Evolutionary conservation across 306 rosid genomes (phyloP).

Genomic region (Rosa multiflora): DNA sequence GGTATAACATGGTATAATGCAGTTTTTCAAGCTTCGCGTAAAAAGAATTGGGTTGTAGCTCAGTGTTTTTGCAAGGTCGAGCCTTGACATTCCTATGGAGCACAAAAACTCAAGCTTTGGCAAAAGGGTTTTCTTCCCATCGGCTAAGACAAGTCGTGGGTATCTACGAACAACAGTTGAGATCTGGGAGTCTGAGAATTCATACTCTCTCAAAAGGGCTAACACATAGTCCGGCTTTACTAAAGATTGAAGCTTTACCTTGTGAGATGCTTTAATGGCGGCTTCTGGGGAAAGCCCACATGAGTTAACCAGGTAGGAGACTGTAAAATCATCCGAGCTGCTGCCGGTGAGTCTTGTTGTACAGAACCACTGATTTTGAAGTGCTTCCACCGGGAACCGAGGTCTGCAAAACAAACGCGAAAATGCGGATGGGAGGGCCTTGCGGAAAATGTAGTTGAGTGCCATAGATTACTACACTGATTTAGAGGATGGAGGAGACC

Average conservation of each 20-base stretch:
- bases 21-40: not conserved
- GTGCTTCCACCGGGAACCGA: too few relatives aligned
- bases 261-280: constrained; percentile 25
- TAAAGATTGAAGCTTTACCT: constrained; percentile 11
- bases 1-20: constrained; percentile 24
- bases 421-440: too few relatives aligned
- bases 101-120: constrained; percentile 35
- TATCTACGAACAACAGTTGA: constrained; percentile 12
- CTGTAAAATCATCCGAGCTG: not conserved
- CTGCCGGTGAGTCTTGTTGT: too few relatives aligned
- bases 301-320: constrained; percentile 30
- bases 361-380: not conserved
- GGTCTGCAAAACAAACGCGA: too few relatives aligned
- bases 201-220: constrained; percentile 21
- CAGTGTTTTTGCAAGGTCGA: not conserved
- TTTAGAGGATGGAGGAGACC: too few relatives aligned
- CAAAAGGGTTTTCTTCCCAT: constrained; percentile 14
- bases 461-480: too few relatives aligned
- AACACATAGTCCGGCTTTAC: constrained; percentile 29
- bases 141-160: constrained; percentile 13
- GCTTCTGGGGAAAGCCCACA: constrained; percentile 35
- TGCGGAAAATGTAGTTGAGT: too few relatives aligned
- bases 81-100: constrained; percentile 2
- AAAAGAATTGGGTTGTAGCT: constrained; percentile 1
- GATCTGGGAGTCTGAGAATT: constrained; percentile 22